Evolutionary conservation across 2,329 filamentous ascomycete genomes (phyloP).

Genomic region (Colletotrichum ledebouriae): DNA sequence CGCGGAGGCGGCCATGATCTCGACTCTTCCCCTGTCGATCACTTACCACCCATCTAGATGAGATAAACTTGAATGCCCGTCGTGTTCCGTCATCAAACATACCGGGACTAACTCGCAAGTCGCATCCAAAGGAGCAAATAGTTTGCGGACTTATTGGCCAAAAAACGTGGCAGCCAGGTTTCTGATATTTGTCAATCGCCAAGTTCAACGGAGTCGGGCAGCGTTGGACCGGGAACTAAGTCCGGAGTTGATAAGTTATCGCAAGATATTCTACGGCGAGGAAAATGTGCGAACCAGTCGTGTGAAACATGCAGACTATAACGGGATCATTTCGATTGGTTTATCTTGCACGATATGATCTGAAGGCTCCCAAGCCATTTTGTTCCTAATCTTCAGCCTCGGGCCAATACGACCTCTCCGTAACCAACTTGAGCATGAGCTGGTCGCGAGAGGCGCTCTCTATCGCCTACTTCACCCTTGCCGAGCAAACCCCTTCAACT

Average conservation of each 20-base stretch:
- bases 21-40: slow-evolving; percentile 19
- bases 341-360: not conserved
- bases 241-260: not conserved
- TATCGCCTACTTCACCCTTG: not conserved
- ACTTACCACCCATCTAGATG: slow-evolving; percentile 13
- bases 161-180: slow-evolving; percentile 42
- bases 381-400: slow-evolving; percentile 17
- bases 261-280: not conserved
- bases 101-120: slow-evolving; percentile 19
- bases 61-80: not conserved
- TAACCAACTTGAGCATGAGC: slow-evolving; percentile 1
- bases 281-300: slow-evolving; percentile 3
- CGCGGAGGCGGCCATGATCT: slow-evolving; percentile 1
- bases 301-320: slow-evolving; percentile 31
- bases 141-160: slow-evolving; percentile 36
- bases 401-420: not conserved
- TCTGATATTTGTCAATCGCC: slow-evolving; percentile 23
- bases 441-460: not conserved
- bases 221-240: not conserved
- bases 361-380: slow-evolving; percentile 19
- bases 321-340: slow-evolving; percentile 19
- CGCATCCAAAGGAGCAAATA: slow-evolving; percentile 37
- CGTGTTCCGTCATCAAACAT: not conserved
- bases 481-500: not conserved
- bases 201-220: not conserved